These are phyloP conservation scores for Pezicula carpinea DNA, from an alignment of 2,329 filamentous ascomycete genomes.

Conservation along the genomic window DNA sequence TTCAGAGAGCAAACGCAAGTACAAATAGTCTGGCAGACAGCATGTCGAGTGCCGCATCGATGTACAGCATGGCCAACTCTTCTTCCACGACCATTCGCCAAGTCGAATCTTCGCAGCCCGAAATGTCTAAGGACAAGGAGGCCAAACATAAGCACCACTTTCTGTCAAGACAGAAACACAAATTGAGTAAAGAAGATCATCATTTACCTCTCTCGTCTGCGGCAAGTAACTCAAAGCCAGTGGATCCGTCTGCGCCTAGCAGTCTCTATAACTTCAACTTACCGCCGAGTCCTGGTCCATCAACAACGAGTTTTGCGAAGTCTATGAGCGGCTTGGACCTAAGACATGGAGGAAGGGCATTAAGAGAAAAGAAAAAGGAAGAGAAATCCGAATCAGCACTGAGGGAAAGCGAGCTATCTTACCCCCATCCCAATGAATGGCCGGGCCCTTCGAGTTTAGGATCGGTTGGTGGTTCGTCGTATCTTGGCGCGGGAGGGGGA, in stretches of 20 bases:
- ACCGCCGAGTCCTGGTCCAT: conserved; percentile 65
- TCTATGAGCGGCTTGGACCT: conserved; percentile 77
- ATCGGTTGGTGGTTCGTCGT: conserved; percentile 37
- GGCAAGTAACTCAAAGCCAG: conserved; percentile 70
- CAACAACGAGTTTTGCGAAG: conserved; percentile 67
- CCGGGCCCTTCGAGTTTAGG: conserved; percentile 48
- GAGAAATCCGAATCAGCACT: conserved; percentile 43
- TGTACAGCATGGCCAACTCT: conserved; percentile 72
- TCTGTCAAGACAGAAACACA: conserved; percentile 73
- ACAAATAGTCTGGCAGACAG: conserved; percentile 64
- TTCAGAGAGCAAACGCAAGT: conserved; percentile 65
- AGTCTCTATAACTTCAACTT: conserved; percentile 76
- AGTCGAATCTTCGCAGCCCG: conserved; percentile 40
- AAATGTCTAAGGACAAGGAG: conserved; percentile 55
- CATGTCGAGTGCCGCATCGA: conserved; percentile 48
- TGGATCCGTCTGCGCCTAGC: conserved; percentile 69
- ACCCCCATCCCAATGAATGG: conserved; percentile 37
- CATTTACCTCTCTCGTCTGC: conserved; percentile 70
- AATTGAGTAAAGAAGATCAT: conserved; percentile 69
- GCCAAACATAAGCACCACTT: conserved; percentile 74
- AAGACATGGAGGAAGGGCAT: conserved; percentile 68
- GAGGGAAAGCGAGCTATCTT: conserved; percentile 28
- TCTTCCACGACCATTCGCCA: conserved; percentile 74
- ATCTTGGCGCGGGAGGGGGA: conserved; percentile 16
- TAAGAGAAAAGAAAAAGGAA: conserved; percentile 78